Base-by-base conservation (phyloP, 148 eudicot species). In the Polygonum aviculare region DNA sequence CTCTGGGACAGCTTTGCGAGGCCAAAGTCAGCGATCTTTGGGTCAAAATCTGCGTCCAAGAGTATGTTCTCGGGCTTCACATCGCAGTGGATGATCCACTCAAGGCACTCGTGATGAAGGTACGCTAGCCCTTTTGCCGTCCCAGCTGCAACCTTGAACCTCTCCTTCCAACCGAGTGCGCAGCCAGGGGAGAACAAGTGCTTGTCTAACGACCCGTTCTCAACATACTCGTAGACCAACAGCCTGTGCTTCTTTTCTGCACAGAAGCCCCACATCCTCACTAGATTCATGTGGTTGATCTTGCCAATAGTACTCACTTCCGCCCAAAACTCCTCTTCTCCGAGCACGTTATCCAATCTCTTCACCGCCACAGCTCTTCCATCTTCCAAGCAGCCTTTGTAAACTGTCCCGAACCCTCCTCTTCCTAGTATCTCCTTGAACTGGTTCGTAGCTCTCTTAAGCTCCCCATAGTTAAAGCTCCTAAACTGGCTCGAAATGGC, bases 61-160 rank as follows among this genome's bases (percentile, higher is more conserved):
- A 90, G 89, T 67, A 90, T 85, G 50, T 86, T 88, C 74, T 88
- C 92, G 0, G 90, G 95, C 63, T 90, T 90, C 15, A 90, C 81
- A 72, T 91, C 96, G 67, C 93, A 91, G 39, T 91, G 93, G 63
- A 91, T 87, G 26, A 91, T 87, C 96, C 91, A 91, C 80, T 91
- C 96, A 11, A 91, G 82, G 74, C 93, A 91, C 78, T 87, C 96
- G 33, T 91, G 87, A 81, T 91, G 93, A 72, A 91, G 88, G 74
- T 91, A 91, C 26, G 96, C 96, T 75, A 91, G 73, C 41, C 91
- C 93, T 79, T 83, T 89, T 3, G 96, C 93, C 0, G 83, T 83
- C 60, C 94, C 91, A 10, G 81, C 2, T n/a, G 87, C 92, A 10
- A 62, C 38, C 38, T 26, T 62, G 69, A 62, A 62, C 69, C 69